Percentiles rank a stretch among this genome's conserved stretches.
Conservation (phyloP, 805 yeast genomes). For the Hanseniaspora lachancei region DNA sequence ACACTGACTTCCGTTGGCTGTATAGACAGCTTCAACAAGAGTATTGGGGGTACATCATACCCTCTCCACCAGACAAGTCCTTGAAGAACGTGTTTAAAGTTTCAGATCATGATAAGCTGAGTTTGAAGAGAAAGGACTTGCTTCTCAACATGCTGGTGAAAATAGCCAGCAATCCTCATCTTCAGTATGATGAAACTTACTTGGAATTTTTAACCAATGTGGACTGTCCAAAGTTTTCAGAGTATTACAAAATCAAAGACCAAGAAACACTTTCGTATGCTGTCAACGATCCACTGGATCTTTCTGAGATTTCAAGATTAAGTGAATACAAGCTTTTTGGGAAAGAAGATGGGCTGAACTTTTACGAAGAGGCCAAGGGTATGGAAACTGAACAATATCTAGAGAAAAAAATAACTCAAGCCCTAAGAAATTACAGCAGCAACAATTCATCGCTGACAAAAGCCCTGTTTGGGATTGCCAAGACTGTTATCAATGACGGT, state of each 20-base stretch:
- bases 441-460: conserved; percentile 18
- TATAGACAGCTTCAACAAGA: conserved; percentile 75
- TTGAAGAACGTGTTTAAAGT: conserved; percentile 84
- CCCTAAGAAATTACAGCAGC: neutral
- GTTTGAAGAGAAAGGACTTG: conserved; percentile 4
- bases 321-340: conserved; percentile 26
- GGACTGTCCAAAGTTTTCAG: conserved; percentile 47
- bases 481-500: conserved; percentile 11
- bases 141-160: conserved; percentile 53
- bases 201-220: conserved; percentile 49
- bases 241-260: conserved; percentile 61
- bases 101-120: conserved; percentile 49
- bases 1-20: conserved; percentile 87
- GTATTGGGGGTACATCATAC: conserved; percentile 82
- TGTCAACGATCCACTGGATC: conserved; percentile 31
- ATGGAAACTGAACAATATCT: conserved; percentile 9
- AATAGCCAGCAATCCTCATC: conserved; percentile 41
- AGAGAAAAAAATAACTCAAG: conserved; percentile 6
- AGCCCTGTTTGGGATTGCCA: conserved; percentile 25
- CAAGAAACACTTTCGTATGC: conserved; percentile 43
- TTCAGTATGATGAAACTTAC: conserved; percentile 66
- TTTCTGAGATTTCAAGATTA: conserved; percentile 25
- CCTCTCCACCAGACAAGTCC: conserved; percentile 94
- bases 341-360: conserved; percentile 23
- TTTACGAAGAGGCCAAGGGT: conserved; percentile 9